Base-by-base conservation (phyloP, 371 early-diverging fungal species). In the Circinella umbellata region DNA sequence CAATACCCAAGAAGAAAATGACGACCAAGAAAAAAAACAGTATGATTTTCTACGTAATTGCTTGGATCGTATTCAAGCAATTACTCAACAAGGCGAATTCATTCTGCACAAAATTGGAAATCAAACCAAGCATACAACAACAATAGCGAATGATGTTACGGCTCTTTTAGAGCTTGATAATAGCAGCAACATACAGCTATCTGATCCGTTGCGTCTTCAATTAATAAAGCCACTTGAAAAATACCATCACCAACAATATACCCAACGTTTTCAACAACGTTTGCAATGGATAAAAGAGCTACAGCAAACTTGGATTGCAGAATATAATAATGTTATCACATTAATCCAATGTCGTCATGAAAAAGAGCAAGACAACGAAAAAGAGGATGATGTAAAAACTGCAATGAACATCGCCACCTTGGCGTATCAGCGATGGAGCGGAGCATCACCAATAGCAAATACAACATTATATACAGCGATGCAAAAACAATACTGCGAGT, bases 401-500 rank as follows among this genome's bases (percentile, higher is more conserved):
- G 57, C 57, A 20, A 34, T 57, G 34, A 27, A 11, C 7, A 34
- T 0, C n/a, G 57, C 57, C 10, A 57, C 35, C 5, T 9, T 10
- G n/a, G 34, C 57, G n/a, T 57, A 38, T 38, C 62, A 62, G 39
- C 62, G 38, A n/a, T 42, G 42, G 62, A 38, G 62, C 17, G 47
- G 38, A 7, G 62, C 38, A 36, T 17, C 62, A 36, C 42, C 47
- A 17, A 18, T 18, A 62, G 47, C 62, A n/a, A 46, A 62, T 39
- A 17, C 42, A 8, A 9, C n/a, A 39, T n/a, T 42, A 14, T 42
- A 62, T 17, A 38, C 47, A 8, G 47, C 38, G 9, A 38, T 38
- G 62, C 47, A 42, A 62, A 62, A 62, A 46, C 62, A 62, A 62
- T 38, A 62, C 47, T 62, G 62, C 62, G 42, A 62, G 17, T 46